These are phyloP conservation scores for Maudiozyma pseudohumilis DNA, from an alignment of 805 yeast genomes.

Conservation along the genomic window DNA sequence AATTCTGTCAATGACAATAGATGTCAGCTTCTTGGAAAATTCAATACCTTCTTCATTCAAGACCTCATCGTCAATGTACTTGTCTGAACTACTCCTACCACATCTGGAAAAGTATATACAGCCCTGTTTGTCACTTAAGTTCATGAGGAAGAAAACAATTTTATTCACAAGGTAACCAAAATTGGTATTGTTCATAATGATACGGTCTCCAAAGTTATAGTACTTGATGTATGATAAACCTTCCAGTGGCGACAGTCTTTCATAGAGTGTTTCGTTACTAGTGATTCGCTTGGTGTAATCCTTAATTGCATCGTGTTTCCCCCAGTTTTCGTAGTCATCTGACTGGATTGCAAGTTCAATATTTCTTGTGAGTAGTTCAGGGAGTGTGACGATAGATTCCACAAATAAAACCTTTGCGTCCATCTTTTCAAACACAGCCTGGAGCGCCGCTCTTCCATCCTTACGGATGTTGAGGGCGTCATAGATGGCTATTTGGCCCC, in stretches of 20 bases:
- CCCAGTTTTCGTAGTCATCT: constrained; percentile 79
- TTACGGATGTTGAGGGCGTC: constrained; percentile 88
- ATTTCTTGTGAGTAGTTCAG: constrained; percentile 55
- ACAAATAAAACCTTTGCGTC: constrained; percentile 76
- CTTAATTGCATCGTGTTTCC: constrained; percentile 57
- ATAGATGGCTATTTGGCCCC: constrained; percentile 91
- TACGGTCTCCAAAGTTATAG: constrained; percentile 82
- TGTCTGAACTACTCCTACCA: constrained; percentile 38
- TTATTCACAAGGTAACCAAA: constrained; percentile 85
- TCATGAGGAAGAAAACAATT: constrained; percentile 87
- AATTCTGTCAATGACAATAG: constrained; percentile 37
- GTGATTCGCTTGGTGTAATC: constrained; percentile 71
- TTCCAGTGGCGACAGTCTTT: constrained; percentile 51
- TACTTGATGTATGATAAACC: constrained; percentile 70
- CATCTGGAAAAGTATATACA: constrained; percentile 89
- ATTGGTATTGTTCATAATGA: constrained; percentile 67
- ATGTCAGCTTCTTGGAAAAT: constrained; percentile 57
- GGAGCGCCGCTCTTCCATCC: constrained; percentile 51
- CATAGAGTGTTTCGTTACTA: constrained; percentile 57
- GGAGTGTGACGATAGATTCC: constrained; percentile 77
- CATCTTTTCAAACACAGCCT: constrained; percentile 41
- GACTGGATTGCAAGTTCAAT: constrained; percentile 78
- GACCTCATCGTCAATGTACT: constrained; percentile 70
- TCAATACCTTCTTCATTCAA: constrained; percentile 61
- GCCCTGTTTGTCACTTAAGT: constrained; percentile 77